Base-by-base conservation (phyloP, 2,329 filamentous ascomycete species). In the Hymenoscyphus fraxineus region DNA sequence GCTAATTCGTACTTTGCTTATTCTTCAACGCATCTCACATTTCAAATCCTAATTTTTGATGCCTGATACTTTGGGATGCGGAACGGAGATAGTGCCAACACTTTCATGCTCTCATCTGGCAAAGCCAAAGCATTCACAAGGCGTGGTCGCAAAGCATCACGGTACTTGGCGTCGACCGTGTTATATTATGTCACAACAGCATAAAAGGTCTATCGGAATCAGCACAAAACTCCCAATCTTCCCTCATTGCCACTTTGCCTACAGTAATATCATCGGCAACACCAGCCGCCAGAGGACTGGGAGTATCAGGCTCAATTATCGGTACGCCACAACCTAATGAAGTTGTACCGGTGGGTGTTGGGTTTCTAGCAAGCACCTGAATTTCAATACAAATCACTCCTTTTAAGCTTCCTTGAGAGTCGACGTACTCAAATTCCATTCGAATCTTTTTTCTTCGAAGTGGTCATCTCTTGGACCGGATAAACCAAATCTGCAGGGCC, bases 121-220 rank as follows among this genome's bases (percentile, higher is more conserved):
- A 54, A 61, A 61, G 60, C 22, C 35, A n/a, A 62, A 44, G 51
- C 35, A 32, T 15, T 35, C 22, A 27, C 35, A 54, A 58, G 59
- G 63, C 59, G 59, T 51, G 35, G 51, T 64, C 58, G 54, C 31
- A 40, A 58, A 39, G 35, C 40, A 39, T 38, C 51, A 44, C 16
- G 9, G 44, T 22, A 9, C 22, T 22, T 2, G 22, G 44, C 12
- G 10, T 19, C 22, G 5, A 22, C n/a, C n/a, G 22, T 6, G 22
- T 27, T 22, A 51, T 27, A 51, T 51, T 51, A 51, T 22, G 44
- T 22, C 44, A 51, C 22, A 51, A 61, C 58, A 59, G 51, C 57
- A 61, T 64, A 61, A 61, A 64, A 58, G 59, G 63, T 16, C 22
- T 38, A 56, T 59, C 31, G 62, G 62, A 10, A 60, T 58, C 44